Percentiles rank a stretch among this genome's conserved stretches.
Conservation (phyloP, 2,329 filamentous ascomycete genomes). For the Calonectria hongkongensis region DNA sequence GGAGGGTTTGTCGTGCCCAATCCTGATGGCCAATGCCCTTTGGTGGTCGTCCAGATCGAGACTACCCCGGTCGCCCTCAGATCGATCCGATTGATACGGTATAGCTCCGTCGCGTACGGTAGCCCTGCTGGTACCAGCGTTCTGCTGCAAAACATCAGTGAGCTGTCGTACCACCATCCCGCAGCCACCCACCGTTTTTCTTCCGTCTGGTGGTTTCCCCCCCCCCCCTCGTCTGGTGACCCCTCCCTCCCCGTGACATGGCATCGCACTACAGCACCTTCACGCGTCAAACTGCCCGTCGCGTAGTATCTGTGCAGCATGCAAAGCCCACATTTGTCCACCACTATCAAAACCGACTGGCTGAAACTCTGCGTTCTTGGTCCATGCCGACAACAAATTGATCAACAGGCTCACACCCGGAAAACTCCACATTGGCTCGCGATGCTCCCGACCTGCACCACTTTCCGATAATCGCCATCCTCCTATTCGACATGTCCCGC, state of each 20-base stretch:
- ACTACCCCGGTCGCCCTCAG: slow-evolving; percentile 11
- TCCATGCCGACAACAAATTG: slow-evolving; percentile 2
- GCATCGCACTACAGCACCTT: slow-evolving; percentile 18
- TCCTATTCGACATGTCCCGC: slow-evolving; percentile 56
- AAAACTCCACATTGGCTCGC: slow-evolving; percentile 31
- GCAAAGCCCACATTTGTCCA: slow-evolving; percentile 2
- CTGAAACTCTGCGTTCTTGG: background rate
- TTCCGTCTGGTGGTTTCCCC: background rate
- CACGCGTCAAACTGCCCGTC: slow-evolving; percentile 27
- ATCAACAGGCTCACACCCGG: background rate
- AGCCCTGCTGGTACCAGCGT: background rate
- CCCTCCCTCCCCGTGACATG: slow-evolving; percentile 33
- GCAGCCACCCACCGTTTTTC: slow-evolving; percentile 29
- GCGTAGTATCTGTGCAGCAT: slow-evolving; percentile 12
- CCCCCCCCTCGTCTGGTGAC: background rate
- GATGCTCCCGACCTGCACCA: slow-evolving; percentile 38
- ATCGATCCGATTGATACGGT: slow-evolving; percentile 35
- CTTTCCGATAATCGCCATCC: slow-evolving; percentile 28
- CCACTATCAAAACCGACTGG: slow-evolving; percentile 14
- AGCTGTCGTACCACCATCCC: background rate
- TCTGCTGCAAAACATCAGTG: slow-evolving; percentile 3
- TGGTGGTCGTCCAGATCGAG: slow-evolving; percentile 26
- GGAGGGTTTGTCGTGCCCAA: slow-evolving; percentile 13
- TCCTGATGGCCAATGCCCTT: slow-evolving; percentile 27
- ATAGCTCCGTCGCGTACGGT: slow-evolving; percentile 33